Evolutionary conservation across 192 early-diverging fungal genomes (phyloP), one percentile per base, ranked within the genome.

Genomic region (Podila minutissima): DNA sequence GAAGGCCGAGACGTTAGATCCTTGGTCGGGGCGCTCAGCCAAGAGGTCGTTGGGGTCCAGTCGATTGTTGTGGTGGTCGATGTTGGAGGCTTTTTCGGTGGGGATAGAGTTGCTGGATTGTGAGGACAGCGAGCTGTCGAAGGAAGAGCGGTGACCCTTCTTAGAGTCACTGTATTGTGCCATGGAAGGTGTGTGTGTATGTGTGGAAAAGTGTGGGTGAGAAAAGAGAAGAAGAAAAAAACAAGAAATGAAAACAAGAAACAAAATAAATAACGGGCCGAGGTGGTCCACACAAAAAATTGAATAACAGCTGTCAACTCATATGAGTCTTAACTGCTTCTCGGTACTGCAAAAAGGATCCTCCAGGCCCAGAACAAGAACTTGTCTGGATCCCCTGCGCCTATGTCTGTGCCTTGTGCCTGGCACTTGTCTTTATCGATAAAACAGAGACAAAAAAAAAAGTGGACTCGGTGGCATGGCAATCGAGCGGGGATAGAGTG

Each of bases 1-100:
- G 49, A 83, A 83, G 12, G 85, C 84, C 10, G 85, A 75, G 20
- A 88, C 61, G 29, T 86, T 85, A 35, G 87, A 86, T 11, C 88
- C 91, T 35, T 84, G 82, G 0, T 62, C 65, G 19, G 82, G 82
- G 5, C 82, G 49, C 51, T 83, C 82, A 26, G 82, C 82, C 49
- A 75, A 24, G 15, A 83, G 74, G 38, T 83, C 82, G 17, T 37
- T 31, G 10, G n/a, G 38, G 28, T 19, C 26, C 4, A 24, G 4
- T 7, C 6, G 46, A 5, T 22, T 38, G 22, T 55, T 63, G 32
- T 37, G 22, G 46, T 28, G 64, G 46, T 41, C 22, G 28, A 50
- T 15, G 3, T 61, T 33, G 22, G 31, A 13, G 17, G 37, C 19
- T 17, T 35, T 37, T 20, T 61, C 5, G 66, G 4, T 15, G 49